Conservation (phyloP, 208 protist species). For the Acanthamoeba sp. region DNA sequence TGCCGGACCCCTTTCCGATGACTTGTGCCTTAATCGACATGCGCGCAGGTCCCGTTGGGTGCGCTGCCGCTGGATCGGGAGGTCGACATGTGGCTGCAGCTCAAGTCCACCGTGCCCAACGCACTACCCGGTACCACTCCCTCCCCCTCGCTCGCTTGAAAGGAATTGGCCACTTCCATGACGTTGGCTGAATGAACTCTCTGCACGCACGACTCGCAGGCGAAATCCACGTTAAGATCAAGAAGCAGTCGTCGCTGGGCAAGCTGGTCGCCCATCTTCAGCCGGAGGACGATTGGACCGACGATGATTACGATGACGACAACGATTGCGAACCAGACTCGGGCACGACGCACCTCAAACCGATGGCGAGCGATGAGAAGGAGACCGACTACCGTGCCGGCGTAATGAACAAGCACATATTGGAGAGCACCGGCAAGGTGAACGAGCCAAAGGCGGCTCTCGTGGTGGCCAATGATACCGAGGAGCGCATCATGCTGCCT, state of each 20-base stretch:
- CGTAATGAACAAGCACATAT: no score
- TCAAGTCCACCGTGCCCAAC: slow-evolving; percentile 29
- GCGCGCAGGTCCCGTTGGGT: neutral
- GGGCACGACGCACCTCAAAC: neutral
- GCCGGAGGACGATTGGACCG: neutral
- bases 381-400: no score
- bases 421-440: neutral
- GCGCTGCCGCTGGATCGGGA: slow-evolving; percentile 44
- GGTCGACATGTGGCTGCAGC: slow-evolving; percentile 61
- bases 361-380: neutral
- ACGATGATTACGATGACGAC: neutral
- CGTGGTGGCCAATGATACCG: neutral
- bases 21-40: neutral
- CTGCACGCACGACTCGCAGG: neutral
- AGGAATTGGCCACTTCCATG: neutral
- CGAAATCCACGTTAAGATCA: slow-evolving; percentile 36
- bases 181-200: neutral
- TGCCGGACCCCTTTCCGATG: no score
- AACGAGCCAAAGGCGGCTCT: neutral
- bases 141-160: no score
- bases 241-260: slow-evolving; percentile 39
- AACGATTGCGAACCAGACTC: neutral
- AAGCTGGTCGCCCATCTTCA: slow-evolving; percentile 6
- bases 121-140: neutral
- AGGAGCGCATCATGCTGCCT: neutral